Conservation (phyloP, 2,329 filamentous ascomycete genomes). For the Xylariaceae sp. region DNA sequence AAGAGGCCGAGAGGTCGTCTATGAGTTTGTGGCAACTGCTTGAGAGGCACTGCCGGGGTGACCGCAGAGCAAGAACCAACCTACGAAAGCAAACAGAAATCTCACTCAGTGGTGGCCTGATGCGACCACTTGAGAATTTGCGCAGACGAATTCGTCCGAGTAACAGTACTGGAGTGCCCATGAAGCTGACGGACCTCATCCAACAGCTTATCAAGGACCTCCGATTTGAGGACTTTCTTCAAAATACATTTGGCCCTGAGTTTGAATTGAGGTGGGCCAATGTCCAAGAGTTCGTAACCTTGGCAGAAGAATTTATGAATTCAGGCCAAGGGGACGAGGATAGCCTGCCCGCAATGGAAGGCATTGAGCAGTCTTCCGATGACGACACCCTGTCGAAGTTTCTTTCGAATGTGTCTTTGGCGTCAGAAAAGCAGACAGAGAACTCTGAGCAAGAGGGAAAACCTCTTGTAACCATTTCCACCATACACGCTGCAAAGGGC, state of each 20-base stretch:
- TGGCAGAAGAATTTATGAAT: constrained; percentile 70
- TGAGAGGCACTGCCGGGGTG: constrained; percentile 51
- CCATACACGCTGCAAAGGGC: constrained; percentile 93
- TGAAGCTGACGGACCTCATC: constrained; percentile 47
- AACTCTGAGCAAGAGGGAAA: constrained; percentile 55
- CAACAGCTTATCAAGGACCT: constrained; percentile 61
- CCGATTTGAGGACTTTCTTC: constrained; percentile 70
- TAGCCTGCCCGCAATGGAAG: constrained; percentile 65
- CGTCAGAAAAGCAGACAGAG: constrained; percentile 70
- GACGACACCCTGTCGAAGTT: constrained; percentile 68
- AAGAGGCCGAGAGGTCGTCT: constrained; percentile 70
- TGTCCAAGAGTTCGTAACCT: constrained; percentile 79
- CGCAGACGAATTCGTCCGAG: constrained; percentile 31
- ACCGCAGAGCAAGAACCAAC: constrained; percentile 45
- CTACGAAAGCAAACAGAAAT: constrained; percentile 52
- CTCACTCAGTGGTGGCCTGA: constrained; percentile 50
- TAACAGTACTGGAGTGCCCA: constrained; percentile 25
- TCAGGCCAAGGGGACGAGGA: constrained; percentile 49
- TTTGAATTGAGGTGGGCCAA: constrained; percentile 82
- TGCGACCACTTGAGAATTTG: constrained; percentile 41
- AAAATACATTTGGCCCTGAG: constrained; percentile 63
- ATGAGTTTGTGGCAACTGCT: constrained; percentile 76
- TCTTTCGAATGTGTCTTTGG: constrained; percentile 85
- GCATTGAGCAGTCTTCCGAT: constrained; percentile 66
- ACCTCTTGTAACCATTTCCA: constrained; percentile 81